Percentiles rank a stretch among this genome's conserved stretches.
Evolutionary conservation across 2,329 filamentous ascomycete genomes (phyloP).

Genomic region (Pseudophaeomoniella oleicola): DNA sequence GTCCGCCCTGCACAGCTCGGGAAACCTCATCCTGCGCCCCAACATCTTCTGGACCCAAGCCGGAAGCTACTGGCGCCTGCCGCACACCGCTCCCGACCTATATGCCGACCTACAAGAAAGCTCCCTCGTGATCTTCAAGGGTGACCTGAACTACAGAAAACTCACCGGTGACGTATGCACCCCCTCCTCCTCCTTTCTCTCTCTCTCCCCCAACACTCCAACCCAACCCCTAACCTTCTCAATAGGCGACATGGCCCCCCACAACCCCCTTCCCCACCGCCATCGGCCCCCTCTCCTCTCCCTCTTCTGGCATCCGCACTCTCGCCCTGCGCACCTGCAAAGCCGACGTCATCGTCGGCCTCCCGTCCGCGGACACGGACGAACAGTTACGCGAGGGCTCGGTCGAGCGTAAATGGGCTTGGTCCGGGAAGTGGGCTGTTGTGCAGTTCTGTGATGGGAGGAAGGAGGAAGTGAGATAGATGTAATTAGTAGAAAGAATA

Average conservation of each 20-base stretch:
- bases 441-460: constrained; percentile 68
- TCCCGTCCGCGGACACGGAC: constrained; percentile 73
- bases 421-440: constrained; percentile 95
- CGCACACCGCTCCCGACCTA: constrained; percentile 50
- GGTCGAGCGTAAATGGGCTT: constrained; percentile 72
- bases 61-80: constrained; percentile 80
- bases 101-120: constrained; percentile 65
- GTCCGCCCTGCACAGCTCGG: constrained; percentile 66
- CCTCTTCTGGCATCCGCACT: constrained; percentile 66
- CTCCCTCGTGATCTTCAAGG: constrained; percentile 91
- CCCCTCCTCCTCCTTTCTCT: neutral
- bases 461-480: constrained; percentile 10
- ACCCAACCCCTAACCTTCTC: neutral
- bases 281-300: constrained; percentile 65
- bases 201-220: neutral
- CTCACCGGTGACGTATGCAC: constrained; percentile 67
- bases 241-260: constrained; percentile 64
- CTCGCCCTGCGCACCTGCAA: constrained; percentile 89
- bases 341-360: constrained; percentile 83
- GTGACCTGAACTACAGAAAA: constrained; percentile 93
- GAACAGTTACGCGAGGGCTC: constrained; percentile 58
- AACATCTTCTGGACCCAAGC: constrained; percentile 85
- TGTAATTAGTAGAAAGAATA: too few species aligned
- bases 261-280: constrained; percentile 75
- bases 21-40: constrained; percentile 66